These are phyloP conservation scores for Ramaria sp. DNA, from an alignment of 768 basidiomycete species.

Conservation along the genomic window DNA sequence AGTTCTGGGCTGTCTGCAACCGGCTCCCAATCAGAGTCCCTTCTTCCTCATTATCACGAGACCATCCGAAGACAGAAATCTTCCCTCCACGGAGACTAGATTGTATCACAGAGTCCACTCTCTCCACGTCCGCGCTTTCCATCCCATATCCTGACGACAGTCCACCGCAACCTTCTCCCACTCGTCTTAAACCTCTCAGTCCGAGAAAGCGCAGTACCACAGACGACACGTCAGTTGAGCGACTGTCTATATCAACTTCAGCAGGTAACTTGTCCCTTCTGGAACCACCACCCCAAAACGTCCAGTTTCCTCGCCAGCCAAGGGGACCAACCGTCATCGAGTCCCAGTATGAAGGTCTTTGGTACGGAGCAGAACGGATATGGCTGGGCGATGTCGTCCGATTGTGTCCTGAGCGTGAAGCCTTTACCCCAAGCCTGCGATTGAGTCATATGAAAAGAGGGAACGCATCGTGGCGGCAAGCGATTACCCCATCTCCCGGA, in stretches of 20 bases:
- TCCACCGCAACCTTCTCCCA: neutral
- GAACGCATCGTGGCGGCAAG: neutral
- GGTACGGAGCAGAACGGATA: constrained; percentile 85
- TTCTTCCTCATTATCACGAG: neutral
- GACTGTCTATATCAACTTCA: neutral
- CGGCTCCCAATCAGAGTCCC: neutral
- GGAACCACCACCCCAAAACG: neutral
- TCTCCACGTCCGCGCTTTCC: neutral
- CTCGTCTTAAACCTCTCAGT: neutral
- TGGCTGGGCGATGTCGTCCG: constrained; percentile 82
- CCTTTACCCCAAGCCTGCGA: constrained; percentile 34
- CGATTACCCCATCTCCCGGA: neutral
- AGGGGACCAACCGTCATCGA: neutral
- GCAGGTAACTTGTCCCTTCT: neutral
- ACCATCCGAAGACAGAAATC: neutral
- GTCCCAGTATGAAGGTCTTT: constrained; percentile 65
- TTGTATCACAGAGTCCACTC: neutral
- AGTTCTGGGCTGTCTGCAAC: neutral
- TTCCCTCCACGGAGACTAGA: too few species aligned
- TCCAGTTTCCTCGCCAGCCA: neutral
- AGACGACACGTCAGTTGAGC: neutral
- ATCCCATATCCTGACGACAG: neutral
- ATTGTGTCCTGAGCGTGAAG: constrained; percentile 21
- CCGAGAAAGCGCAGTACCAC: neutral
- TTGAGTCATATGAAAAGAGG: neutral